A percentile compares a stretch with the other conserved stretches of the same genome.
Conservation (phyloP, 1,284 basidiomycete species). For the Serendipita sp. region DNA sequence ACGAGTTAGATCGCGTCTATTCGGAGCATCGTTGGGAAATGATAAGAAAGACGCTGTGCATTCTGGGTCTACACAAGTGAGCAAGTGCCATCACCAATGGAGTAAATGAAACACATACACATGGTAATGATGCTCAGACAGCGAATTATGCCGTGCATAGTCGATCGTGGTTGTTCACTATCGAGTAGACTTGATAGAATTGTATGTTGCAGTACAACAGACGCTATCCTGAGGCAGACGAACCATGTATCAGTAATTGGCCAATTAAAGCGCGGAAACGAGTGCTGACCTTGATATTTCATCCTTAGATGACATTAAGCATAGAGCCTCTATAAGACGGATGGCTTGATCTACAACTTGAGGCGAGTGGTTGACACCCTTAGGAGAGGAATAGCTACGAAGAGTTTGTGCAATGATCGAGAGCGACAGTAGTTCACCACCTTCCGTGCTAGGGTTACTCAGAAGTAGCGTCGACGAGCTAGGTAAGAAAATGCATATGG, state of each 20-base stretch:
- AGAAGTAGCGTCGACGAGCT: conserved; percentile 17
- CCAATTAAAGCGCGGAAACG: not conserved
- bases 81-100: not conserved
- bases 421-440: not conserved
- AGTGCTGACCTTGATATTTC: conserved; percentile 28
- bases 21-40: not conserved
- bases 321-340: conserved; percentile 38
- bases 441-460: not conserved
- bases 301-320: conserved; percentile 33
- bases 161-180: conserved; percentile 32
- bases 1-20: conserved; percentile 21
- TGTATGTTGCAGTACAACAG: conserved; percentile 26
- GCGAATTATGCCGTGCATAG: conserved; percentile 32
- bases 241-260: not conserved
- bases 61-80: not conserved
- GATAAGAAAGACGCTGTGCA: not conserved
- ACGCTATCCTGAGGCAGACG: conserved; percentile 25
- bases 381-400: conserved; percentile 14
- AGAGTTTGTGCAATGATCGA: not conserved
- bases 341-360: conserved; percentile 26
- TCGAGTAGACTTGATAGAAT: conserved; percentile 36
- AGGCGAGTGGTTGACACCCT: too few species aligned
- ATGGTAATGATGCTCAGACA: conserved; percentile 32
- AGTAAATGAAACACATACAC: not conserved
- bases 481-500: conserved; percentile 30